Conservation (phyloP, 495 filamentous ascomycete genomes). For the Hypoxylon fuscum region DNA sequence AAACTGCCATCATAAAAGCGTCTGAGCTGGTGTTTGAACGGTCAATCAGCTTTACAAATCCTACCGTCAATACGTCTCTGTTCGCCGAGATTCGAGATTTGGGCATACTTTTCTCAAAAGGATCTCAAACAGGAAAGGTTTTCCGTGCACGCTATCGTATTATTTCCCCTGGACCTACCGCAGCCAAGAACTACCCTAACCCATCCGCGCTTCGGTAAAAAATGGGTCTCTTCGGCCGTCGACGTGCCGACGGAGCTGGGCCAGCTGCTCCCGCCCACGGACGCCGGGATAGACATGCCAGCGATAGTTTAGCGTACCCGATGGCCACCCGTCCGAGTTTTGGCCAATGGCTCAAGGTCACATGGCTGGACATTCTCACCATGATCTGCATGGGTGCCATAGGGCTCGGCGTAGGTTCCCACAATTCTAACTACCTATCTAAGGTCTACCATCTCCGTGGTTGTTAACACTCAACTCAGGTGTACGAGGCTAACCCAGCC, state of each 20-base stretch:
- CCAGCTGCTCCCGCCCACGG: slow-evolving; percentile 12
- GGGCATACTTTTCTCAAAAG: background rate
- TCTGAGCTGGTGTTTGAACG: background rate
- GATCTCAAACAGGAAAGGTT: background rate
- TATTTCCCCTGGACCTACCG: too few relatives aligned
- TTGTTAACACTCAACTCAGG: slow-evolving; percentile 44
- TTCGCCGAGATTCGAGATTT: background rate
- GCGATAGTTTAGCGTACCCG: slow-evolving; percentile 39
- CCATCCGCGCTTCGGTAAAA: too few relatives aligned
- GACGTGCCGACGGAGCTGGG: slow-evolving; percentile 14
- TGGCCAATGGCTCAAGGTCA: slow-evolving; percentile 64
- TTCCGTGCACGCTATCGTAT: background rate
- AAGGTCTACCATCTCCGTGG: too few relatives aligned
- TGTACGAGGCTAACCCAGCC: slow-evolving; percentile 65
- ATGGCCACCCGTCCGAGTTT: slow-evolving; percentile 57
- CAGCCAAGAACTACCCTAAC: too few relatives aligned
- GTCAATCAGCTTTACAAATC: background rate
- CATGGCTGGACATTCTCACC: slow-evolving; percentile 66
- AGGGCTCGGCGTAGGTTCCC: slow-evolving; percentile 63
- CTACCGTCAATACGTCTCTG: background rate
- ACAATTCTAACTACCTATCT: too few relatives aligned
- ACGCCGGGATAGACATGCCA: slow-evolving; percentile 14
- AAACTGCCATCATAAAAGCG: background rate
- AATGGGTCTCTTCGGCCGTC: slow-evolving; percentile 45
- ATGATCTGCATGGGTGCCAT: slow-evolving; percentile 65